Conservation (phyloP, 805 yeast genomes). For the Lipomyces sp. region DNA sequence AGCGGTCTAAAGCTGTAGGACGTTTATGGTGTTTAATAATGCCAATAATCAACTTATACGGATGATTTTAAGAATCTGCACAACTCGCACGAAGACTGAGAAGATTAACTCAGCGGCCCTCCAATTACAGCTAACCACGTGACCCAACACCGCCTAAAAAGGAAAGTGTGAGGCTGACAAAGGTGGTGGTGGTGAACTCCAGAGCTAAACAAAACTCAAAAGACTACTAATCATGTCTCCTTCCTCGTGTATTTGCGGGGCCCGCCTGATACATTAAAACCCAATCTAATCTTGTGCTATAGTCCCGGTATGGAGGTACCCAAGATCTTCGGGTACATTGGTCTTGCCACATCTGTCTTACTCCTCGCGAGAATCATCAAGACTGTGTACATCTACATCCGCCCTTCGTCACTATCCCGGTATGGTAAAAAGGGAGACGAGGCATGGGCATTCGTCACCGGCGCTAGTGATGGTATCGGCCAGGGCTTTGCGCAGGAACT, state of each 20-base stretch:
- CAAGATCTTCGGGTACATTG: background rate
- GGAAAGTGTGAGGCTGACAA: too few relatives aligned
- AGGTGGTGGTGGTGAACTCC: too few relatives aligned
- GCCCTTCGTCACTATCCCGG: background rate
- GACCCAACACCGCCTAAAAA: too few relatives aligned
- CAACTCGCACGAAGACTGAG: too few relatives aligned
- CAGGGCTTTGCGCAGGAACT: background rate
- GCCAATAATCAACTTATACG: too few relatives aligned
- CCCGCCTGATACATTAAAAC: background rate
- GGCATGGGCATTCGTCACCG: background rate
- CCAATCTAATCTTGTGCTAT: background rate
- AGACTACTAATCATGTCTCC: slow-evolving; percentile 30
- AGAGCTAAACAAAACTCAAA: too few relatives aligned
- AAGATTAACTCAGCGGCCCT: too few relatives aligned
- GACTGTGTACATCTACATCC: background rate
- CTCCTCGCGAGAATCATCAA: background rate
- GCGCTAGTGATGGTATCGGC: background rate
- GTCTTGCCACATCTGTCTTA: slow-evolving; percentile 2
- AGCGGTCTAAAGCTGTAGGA: too few relatives aligned
- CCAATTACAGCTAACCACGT: too few relatives aligned
- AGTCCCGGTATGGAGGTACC: background rate
- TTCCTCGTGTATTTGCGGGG: slow-evolving; percentile 44
- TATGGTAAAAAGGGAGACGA: background rate
- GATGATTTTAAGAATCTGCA: too few relatives aligned
- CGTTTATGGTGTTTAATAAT: too few relatives aligned